Conservation (phyloP, 2,329 filamentous ascomycete genomes). For the Penicillium griseofulvum region DNA sequence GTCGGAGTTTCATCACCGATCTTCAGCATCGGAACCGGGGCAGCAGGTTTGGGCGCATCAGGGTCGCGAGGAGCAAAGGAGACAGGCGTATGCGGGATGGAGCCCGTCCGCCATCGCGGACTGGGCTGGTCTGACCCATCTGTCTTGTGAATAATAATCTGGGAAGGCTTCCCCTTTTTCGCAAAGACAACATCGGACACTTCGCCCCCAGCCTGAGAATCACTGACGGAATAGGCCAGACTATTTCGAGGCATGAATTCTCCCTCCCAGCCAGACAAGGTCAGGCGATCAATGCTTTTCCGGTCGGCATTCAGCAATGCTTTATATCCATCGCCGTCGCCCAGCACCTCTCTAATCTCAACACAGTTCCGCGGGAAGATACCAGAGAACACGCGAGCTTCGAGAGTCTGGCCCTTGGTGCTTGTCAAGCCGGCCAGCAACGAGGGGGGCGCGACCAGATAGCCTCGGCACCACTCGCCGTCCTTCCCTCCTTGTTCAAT, state of each 20-base stretch:
- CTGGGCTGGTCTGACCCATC: conserved; percentile 35
- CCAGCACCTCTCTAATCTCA: conserved; percentile 87
- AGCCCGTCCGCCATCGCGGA: conserved; percentile 29
- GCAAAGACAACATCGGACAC: conserved; percentile 36
- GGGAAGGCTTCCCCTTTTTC: conserved; percentile 42
- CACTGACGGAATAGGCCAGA: conserved; percentile 23
- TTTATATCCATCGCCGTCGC: conserved; percentile 59
- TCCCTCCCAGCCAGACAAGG: conserved; percentile 23
- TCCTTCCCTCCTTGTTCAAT: conserved; percentile 88
- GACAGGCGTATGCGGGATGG: conserved; percentile 37
- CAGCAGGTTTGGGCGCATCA: conserved; percentile 68
- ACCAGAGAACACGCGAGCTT: conserved; percentile 95
- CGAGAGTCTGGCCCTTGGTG: conserved; percentile 85
- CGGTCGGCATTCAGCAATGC: conserved; percentile 34
- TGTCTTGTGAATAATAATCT: conserved; percentile 39
- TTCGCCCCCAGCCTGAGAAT: conserved; percentile 24
- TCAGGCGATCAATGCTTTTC: conserved; percentile 37
- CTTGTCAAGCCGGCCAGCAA: conserved; percentile 88
- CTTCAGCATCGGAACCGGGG: conserved; percentile 94
- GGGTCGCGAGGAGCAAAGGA: conserved; percentile 56
- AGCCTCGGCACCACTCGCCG: conserved; percentile 90
- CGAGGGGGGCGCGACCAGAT: conserved; percentile 90
- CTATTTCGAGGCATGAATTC: conserved; percentile 30
- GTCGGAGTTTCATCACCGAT: conserved; percentile 96
- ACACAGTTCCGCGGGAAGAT: conserved; percentile 95